Conservation (phyloP, 495 filamentous ascomycete genomes). For the Poronia punctata region DNA sequence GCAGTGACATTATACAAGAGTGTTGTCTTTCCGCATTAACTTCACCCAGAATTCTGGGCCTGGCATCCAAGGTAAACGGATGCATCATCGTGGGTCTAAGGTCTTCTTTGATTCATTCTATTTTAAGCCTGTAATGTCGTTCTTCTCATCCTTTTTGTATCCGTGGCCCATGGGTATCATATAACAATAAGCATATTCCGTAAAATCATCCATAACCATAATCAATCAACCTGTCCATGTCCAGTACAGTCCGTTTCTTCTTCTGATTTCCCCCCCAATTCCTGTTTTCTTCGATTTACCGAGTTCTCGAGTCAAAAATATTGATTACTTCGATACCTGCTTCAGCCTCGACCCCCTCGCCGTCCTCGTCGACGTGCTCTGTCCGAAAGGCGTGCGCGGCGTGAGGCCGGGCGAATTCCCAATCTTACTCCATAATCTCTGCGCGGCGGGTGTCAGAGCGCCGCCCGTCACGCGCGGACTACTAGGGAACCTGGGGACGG, state of each 20-base stretch:
- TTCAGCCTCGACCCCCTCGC: constrained; percentile 25
- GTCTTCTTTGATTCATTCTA: too few relatives aligned
- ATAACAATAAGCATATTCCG: too few relatives aligned
- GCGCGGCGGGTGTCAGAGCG: constrained; percentile 70
- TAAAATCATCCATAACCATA: too few relatives aligned
- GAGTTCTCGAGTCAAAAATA: neutral
- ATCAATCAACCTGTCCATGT: neutral
- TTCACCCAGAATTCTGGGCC: too few relatives aligned
- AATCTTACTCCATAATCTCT: constrained; percentile 65
- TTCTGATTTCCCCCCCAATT: neutral
- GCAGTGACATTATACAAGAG: too few relatives aligned
- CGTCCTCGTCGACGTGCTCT: constrained; percentile 26
- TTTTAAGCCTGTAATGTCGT: neutral
- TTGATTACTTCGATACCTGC: constrained; percentile 16
- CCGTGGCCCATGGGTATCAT: too few relatives aligned
- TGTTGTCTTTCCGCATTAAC: too few relatives aligned
- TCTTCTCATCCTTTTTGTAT: too few relatives aligned
- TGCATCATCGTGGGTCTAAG: too few relatives aligned
- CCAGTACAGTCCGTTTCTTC: neutral
- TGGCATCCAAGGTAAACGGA: too few relatives aligned
- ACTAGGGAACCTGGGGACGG: constrained; percentile 68
- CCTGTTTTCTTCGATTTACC: neutral
- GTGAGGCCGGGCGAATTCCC: constrained; percentile 45
- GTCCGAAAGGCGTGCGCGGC: constrained; percentile 44
- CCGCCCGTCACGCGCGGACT: constrained; percentile 56